phyloP scores from a whole-genome alignment of 352 stramenopile species.

The Blastocystis sp. region DNA sequence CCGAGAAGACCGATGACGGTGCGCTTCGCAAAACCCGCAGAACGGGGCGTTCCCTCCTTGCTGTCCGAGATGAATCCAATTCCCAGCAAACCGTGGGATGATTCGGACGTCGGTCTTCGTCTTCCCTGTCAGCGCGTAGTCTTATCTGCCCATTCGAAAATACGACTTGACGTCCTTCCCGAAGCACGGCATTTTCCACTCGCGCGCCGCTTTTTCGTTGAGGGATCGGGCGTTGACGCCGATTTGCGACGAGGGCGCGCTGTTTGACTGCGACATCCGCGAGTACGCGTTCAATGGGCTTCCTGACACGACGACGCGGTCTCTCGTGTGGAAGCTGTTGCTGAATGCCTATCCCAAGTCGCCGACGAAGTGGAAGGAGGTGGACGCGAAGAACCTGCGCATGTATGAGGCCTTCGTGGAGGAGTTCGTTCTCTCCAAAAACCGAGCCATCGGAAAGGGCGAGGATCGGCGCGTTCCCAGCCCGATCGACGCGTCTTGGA shows the following conservation, averaged over 20 bases:
- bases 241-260: not conserved
- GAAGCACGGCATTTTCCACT: not conserved
- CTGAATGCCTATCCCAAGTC: conserved; percentile 22
- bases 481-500: conserved; percentile 58
- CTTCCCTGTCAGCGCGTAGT: not conserved
- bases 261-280: conserved; percentile 65
- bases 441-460: conserved; percentile 32
- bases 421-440: conserved; percentile 61
- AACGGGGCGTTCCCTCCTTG: not conserved
- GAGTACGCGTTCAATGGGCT: conserved; percentile 64
- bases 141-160: conserved; percentile 37
- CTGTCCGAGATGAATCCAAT: not conserved
- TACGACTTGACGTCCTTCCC: conserved; percentile 5
- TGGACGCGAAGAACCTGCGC: not conserved
- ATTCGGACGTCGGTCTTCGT: conserved; percentile 4
- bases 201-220: not conserved
- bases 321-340: conserved; percentile 67
- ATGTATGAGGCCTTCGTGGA: conserved; percentile 64
- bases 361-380: conserved; percentile 46
- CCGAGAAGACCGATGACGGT: conserved; percentile 30
- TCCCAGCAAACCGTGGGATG: not conserved
- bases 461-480: conserved; percentile 18
- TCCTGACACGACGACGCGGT: conserved; percentile 49
- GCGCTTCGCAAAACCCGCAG: conserved; percentile 46
- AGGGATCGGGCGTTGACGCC: conserved; percentile 18